phyloP scores from a whole-genome alignment of 2,329 filamentous ascomycete genomes.

The Fusarium circinatum region DNA sequence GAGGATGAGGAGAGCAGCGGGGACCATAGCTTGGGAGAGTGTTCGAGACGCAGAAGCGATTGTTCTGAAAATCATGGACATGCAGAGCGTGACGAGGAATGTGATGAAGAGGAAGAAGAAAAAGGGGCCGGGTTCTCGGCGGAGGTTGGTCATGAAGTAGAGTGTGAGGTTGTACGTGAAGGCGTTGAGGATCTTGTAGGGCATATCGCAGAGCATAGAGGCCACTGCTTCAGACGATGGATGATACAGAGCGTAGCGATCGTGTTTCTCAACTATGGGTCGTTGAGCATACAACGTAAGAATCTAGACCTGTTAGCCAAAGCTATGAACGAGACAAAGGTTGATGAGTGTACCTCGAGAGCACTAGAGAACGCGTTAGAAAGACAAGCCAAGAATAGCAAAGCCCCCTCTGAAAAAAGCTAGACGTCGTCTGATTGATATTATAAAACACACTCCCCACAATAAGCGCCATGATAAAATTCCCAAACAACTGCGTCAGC shows the following conservation, averaged over 20 bases:
- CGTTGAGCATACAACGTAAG: slow-evolving; percentile 47
- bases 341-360: slow-evolving; percentile 39
- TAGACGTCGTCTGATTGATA: slow-evolving; percentile 53
- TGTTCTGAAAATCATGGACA: slow-evolving; percentile 57
- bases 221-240: slow-evolving; percentile 46
- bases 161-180: slow-evolving; percentile 56
- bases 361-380: slow-evolving; percentile 58
- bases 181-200: slow-evolving; percentile 51
- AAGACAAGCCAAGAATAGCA: slow-evolving; percentile 62
- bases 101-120: slow-evolving; percentile 58
- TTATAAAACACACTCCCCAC: slow-evolving; percentile 63
- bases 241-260: slow-evolving; percentile 50
- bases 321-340: fast-evolving
- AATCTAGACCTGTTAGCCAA: slow-evolving; percentile 46
- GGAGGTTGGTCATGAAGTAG: slow-evolving; percentile 60
- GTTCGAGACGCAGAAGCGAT: slow-evolving; percentile 60
- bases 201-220: slow-evolving; percentile 53
- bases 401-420: slow-evolving; percentile 58
- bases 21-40: slow-evolving; percentile 56
- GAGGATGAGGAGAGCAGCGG: slow-evolving; percentile 50
- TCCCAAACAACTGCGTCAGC: slow-evolving; percentile 52
- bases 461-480: slow-evolving; percentile 61
- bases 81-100: slow-evolving; percentile 49
- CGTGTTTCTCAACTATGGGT: slow-evolving; percentile 50
- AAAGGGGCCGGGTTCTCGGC: slow-evolving; percentile 56